A percentile compares a stretch with the other conserved stretches of the same genome.
These are phyloP conservation scores for Lentinus polychrous DNA, from an alignment of 1,284 basidiomycete species.

Conservation along the genomic window DNA sequence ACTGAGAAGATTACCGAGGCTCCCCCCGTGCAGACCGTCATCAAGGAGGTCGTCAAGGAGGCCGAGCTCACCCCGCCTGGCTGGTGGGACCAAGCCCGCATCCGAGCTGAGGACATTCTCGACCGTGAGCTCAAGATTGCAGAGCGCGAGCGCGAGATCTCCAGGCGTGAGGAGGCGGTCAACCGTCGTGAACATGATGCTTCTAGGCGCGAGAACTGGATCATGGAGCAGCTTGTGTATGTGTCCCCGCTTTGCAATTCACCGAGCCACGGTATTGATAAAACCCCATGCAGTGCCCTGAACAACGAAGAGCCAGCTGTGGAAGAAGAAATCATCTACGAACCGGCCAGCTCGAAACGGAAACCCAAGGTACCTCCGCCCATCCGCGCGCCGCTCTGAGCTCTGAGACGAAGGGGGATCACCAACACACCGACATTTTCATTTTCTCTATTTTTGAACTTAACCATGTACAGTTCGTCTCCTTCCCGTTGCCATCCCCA, in stretches of 20 bases:
- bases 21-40: constrained; percentile 63
- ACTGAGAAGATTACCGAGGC: constrained; percentile 42
- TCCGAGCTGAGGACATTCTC: constrained; percentile 70
- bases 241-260: constrained; percentile 20
- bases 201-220: constrained; percentile 76
- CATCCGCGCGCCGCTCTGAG: constrained; percentile 72
- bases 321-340: constrained; percentile 77
- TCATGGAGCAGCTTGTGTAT: constrained; percentile 84
- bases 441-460: constrained; percentile 27
- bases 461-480: constrained; percentile 59
- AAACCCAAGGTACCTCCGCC: constrained; percentile 84
- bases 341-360: constrained; percentile 56
- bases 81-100: constrained; percentile 57
- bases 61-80: constrained; percentile 62
- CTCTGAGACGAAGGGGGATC: constrained; percentile 83
- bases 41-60: constrained; percentile 79
- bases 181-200: constrained; percentile 80
- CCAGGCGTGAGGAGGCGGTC: constrained; percentile 72
- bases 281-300: constrained; percentile 41
- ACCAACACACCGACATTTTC: constrained; percentile 35
- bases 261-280: constrained; percentile 12
- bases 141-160: constrained; percentile 76
- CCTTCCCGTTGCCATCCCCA: constrained; percentile 37
- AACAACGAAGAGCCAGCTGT: constrained; percentile 60
- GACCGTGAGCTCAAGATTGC: constrained; percentile 77